Conservation (phyloP, 2,329 filamentous ascomycete genomes). For the Arthrobotrys sphaeroides region DNA sequence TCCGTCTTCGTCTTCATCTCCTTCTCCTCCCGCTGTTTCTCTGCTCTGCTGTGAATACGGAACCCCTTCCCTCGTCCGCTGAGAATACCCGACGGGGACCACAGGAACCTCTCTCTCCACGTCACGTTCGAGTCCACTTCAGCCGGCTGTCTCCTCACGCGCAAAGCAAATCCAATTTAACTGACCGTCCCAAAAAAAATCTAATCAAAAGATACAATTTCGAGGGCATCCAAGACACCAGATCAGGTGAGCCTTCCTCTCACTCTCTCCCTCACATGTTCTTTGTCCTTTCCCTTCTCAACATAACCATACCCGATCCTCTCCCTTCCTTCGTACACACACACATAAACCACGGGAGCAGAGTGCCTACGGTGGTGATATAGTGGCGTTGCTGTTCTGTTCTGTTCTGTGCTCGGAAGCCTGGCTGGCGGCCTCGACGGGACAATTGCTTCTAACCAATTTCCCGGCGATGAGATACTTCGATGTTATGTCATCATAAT, state of each 20-base stretch:
- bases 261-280: not conserved
- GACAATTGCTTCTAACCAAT: not conserved
- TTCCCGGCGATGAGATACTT: constrained; percentile 13
- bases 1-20: not conserved
- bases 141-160: constrained; percentile 8
- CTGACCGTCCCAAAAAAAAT: not conserved
- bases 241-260: constrained; percentile 38
- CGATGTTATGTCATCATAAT: constrained; percentile 24
- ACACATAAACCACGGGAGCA: not conserved
- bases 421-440: not conserved
- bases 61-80: constrained; percentile 5
- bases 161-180: not conserved
- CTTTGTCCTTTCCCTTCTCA: not conserved
- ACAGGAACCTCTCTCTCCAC: constrained; percentile 11
- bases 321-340: not conserved
- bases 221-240: constrained; percentile 10
- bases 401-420: too few relatives aligned
- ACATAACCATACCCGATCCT: not conserved
- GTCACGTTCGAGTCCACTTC: constrained; percentile 11
- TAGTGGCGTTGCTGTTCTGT: constrained; percentile 16
- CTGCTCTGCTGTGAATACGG: not conserved
- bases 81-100: not conserved
- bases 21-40: not conserved
- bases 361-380: not conserved
- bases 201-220: not conserved